A percentile compares a stretch with the other conserved stretches of the same genome.
phyloP scores from a whole-genome alignment of 1,284 basidiomycete genomes.

The Sparassis latifolia region DNA sequence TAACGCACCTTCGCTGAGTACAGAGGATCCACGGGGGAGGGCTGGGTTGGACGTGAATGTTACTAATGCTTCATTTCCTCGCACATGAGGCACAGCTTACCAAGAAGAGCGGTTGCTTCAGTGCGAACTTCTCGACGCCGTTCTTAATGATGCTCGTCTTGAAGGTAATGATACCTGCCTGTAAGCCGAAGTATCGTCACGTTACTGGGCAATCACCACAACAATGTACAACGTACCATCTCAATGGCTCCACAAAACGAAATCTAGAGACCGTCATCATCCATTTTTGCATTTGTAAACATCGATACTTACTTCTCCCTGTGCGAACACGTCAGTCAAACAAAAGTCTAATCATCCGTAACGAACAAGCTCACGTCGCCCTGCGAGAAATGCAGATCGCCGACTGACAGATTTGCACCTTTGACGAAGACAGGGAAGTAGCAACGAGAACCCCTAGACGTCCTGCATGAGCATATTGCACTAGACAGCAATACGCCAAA shows the following conservation, averaged over 20 bases:
- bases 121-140: constrained; percentile 67
- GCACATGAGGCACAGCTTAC: constrained; percentile 24
- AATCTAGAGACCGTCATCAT: constrained; percentile 31
- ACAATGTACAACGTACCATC: constrained; percentile 39
- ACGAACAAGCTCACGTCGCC: constrained; percentile 49
- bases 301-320: constrained; percentile 47
- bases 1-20: constrained; percentile 58
- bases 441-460: constrained; percentile 51
- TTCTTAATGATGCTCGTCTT: constrained; percentile 70
- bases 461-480: background rate
- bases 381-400: constrained; percentile 79
- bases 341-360: background rate
- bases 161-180: constrained; percentile 75
- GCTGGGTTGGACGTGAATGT: constrained; percentile 45
- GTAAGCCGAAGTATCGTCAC: constrained; percentile 4
- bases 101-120: constrained; percentile 73
- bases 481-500: background rate
- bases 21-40: constrained; percentile 68
- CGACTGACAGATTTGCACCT: constrained; percentile 73
- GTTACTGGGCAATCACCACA: constrained; percentile 6
- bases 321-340: background rate
- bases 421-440: constrained; percentile 77
- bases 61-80: background rate
- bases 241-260: constrained; percentile 79
- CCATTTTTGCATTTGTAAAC: background rate